These are phyloP conservation scores for Scutellaria baicalensis DNA, from an alignment of 257 asterid species.

Conservation along the genomic window DNA sequence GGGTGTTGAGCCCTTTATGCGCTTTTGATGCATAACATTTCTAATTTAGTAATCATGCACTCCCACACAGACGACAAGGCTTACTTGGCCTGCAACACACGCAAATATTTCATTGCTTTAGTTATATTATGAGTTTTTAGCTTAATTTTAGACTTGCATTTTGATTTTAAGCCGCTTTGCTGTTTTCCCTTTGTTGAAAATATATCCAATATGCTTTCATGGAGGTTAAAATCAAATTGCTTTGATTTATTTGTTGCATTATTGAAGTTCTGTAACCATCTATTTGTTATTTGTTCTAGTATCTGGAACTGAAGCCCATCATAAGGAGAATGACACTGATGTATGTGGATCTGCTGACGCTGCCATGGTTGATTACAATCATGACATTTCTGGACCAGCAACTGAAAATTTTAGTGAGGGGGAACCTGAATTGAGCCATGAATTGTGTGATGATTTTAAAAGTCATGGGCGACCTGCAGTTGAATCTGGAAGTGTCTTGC, in stretches of 20 bases:
- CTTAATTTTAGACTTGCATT: neutral
- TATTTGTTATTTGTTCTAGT: constrained; percentile 15
- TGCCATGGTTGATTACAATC: constrained; percentile 12
- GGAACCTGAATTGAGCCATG: constrained; percentile 7
- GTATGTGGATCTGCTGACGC: constrained; percentile 13
- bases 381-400: constrained; percentile 22
- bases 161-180: neutral
- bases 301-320: constrained; percentile 14
- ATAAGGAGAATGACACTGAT: constrained; percentile 22
- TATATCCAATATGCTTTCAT: too few species aligned
- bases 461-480: constrained; percentile 17
- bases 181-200: neutral
- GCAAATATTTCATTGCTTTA: neutral
- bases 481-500: constrained; percentile 10
- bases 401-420: constrained; percentile 16
- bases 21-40: neutral
- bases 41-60: neutral
- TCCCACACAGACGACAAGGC: neutral
- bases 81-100: too few species aligned
- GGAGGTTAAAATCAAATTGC: neutral
- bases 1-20: neutral
- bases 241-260: neutral
- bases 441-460: neutral
- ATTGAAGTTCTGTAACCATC: constrained; percentile 1
- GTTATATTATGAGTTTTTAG: neutral